phyloP scores from a whole-genome alignment of 257 asterid species.

The Lycium ferocissimum region DNA sequence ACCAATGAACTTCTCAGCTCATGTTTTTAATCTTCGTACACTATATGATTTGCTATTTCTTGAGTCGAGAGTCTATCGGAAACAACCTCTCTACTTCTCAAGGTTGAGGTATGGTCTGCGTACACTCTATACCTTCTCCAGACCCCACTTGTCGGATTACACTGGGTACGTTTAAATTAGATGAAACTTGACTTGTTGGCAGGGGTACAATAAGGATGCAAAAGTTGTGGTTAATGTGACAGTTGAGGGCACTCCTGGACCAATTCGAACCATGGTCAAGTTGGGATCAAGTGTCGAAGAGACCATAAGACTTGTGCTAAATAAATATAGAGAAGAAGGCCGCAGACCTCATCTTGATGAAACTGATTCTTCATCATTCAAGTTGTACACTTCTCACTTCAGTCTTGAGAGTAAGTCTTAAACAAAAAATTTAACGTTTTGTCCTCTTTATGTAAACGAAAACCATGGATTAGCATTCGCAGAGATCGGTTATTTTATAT shows the following conservation, averaged over 20 bases:
- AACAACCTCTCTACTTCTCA: too few species aligned
- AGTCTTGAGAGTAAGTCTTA: conserved; percentile 66
- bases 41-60: too few species aligned
- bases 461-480: too few species aligned
- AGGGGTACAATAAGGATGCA: conserved; percentile 49
- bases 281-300: conserved; percentile 73
- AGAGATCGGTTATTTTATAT: too few species aligned
- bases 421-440: background rate
- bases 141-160: too few species aligned
- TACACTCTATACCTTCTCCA: too few species aligned
- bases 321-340: conserved; percentile 63
- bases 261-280: conserved; percentile 66
- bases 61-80: too few species aligned
- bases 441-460: too few species aligned
- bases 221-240: conserved; percentile 77
- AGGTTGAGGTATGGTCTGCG: too few species aligned
- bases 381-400: conserved; percentile 67
- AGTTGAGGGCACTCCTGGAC: conserved; percentile 80
- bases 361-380: conserved; percentile 47
- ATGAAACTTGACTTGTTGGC: background rate
- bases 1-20: too few species aligned
- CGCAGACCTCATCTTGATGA: conserved; percentile 56
- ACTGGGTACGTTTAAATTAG: too few species aligned
- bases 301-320: conserved; percentile 53
- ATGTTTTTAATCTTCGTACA: too few species aligned